Base-by-base conservation (phyloP, 2,329 filamentous ascomycete species). In the Nemania abortiva region DNA sequence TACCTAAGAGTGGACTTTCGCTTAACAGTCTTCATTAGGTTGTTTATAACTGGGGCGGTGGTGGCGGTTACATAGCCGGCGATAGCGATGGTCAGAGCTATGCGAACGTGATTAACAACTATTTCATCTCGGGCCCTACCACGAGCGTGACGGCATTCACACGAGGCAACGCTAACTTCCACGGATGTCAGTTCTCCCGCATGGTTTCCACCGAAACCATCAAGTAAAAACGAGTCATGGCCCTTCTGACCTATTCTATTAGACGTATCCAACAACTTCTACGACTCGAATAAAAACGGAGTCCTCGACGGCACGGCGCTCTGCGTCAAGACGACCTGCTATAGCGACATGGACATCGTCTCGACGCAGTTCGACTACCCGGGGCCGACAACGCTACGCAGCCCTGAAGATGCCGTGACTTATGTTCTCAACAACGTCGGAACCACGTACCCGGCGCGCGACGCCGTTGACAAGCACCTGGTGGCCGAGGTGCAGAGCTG, bases 61-160 rank as follows among this genome's bases (percentile, higher is more conserved):
- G 85, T 0, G 86, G 85, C 5, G 86, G 83, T 3, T 88, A 88
- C 62, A 88, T 87, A 60, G 85, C 85, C 0, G 85, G 85, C 2
- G 85, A 86, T 68, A 85, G 83, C 39, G 77, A 74, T 0, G 85
- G 82, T 4, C 73, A 80, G 29, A 86, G 83, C 61, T 81, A 83
- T 57, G 85, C 81, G 5, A 86, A 88, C 69, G 84, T 88, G 64
- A 79, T 87, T 61, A 84, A 84, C 68, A 88, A 88, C 76, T 88
- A 88, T 76, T 88, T 87, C 76, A 85, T 88, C 68, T 83, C 82
- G 1, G 87, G 86, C 0, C 86, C 86, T 0, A 82, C 79, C 54
- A 87, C 86, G 2, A 82, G 77, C 29, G 82, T 83, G 2, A 80
- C 83, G 1, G 84, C 85, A 0, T 88, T 87, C 70, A 87, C 84